Percentiles rank a stretch among this genome's conserved stretches.
Conservation (phyloP, 2,329 filamentous ascomycete species). For the Fusarium sp. region DNA sequence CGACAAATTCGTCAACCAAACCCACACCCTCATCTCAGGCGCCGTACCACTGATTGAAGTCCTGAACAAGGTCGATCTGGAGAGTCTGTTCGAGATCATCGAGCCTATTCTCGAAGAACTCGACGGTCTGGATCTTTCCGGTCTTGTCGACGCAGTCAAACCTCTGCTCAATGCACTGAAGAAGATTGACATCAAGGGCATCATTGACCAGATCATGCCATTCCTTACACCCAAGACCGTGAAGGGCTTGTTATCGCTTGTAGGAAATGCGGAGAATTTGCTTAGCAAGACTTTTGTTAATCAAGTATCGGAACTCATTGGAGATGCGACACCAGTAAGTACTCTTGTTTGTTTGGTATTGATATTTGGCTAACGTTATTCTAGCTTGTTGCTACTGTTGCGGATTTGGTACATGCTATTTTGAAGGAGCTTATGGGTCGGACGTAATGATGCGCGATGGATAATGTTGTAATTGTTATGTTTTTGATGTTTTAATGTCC, state of each 20-base stretch:
- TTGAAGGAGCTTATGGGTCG: constrained; percentile 46
- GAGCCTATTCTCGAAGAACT: constrained; percentile 52
- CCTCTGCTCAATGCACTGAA: constrained; percentile 53
- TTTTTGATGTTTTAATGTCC: neutral
- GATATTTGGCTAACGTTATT: neutral
- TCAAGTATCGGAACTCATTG: constrained; percentile 56
- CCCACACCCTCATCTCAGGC: constrained; percentile 52
- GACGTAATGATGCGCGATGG: constrained; percentile 12
- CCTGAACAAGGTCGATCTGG: constrained; percentile 52
- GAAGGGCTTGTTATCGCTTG: constrained; percentile 47
- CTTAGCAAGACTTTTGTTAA: constrained; percentile 54
- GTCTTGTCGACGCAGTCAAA: constrained; percentile 50
- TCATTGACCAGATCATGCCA: constrained; percentile 52
- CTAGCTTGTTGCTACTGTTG: constrained; percentile 49
- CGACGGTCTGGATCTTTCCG: constrained; percentile 49
- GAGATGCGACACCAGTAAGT: constrained; percentile 42
- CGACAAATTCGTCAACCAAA: constrained; percentile 55
- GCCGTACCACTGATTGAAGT: constrained; percentile 52
- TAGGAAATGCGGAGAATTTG: constrained; percentile 53
- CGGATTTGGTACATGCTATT: constrained; percentile 49
- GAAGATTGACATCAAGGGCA: constrained; percentile 52
- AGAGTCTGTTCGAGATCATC: constrained; percentile 50
- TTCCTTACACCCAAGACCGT: constrained; percentile 56
- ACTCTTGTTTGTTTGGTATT: fast-evolving
- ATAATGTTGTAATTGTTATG: neutral